phyloP scores from a whole-genome alignment of 768 basidiomycete species.

The Russula olivacea region DNA sequence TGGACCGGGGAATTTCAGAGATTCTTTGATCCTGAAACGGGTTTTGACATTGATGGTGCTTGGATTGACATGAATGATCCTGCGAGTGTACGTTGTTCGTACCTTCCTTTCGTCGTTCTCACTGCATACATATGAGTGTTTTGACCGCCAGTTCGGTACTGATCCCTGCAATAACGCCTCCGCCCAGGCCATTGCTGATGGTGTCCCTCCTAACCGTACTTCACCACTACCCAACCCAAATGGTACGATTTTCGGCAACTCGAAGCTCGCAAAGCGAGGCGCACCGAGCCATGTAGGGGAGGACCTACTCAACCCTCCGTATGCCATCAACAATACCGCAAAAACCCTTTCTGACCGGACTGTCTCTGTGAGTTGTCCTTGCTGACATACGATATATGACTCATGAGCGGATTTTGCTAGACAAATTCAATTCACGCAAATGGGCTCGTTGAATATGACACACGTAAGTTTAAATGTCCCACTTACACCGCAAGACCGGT shows the following conservation, averaged over 20 bases:
- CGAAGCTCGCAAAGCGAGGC: constrained; percentile 27
- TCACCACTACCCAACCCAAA: constrained; percentile 47
- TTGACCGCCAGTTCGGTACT: constrained; percentile 48
- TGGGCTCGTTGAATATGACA: constrained; percentile 53
- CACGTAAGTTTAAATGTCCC: constrained; percentile 31
- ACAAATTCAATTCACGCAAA: constrained; percentile 46
- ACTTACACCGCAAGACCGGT: background rate
- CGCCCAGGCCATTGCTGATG: constrained; percentile 46
- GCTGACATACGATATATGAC: background rate
- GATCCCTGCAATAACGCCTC: constrained; percentile 57
- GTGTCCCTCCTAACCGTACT: constrained; percentile 50
- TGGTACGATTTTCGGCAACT: constrained; percentile 44
- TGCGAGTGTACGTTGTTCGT: constrained; percentile 42
- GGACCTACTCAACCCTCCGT: constrained; percentile 48
- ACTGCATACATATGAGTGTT: background rate
- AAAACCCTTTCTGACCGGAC: constrained; percentile 41
- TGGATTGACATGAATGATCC: constrained; percentile 82
- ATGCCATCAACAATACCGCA: constrained; percentile 43
- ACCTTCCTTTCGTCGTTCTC: background rate
- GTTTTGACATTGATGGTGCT: constrained; percentile 61
- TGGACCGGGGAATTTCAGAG: constrained; percentile 57
- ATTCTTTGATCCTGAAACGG: constrained; percentile 49
- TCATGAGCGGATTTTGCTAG: constrained; percentile 21
- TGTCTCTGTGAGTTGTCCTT: constrained; percentile 57
- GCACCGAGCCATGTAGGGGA: constrained; percentile 28